phyloP scores from a whole-genome alignment of 495 filamentous ascomycete genomes.

The Xylaria castorea region DNA sequence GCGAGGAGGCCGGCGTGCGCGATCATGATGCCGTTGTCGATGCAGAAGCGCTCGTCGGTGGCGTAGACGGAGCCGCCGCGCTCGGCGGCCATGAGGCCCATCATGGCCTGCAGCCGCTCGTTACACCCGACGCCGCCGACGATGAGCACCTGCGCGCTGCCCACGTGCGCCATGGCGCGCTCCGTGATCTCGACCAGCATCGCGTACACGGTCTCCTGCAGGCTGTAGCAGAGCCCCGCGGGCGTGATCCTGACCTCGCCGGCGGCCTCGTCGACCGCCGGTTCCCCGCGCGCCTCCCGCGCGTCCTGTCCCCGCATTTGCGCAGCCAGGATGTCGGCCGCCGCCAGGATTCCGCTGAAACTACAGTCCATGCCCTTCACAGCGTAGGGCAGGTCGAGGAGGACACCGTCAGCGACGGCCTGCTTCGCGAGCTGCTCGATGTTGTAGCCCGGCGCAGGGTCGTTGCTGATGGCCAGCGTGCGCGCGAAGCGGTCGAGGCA shows the following conservation, averaged over 20 bases:
- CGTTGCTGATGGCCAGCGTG: constrained; percentile 87
- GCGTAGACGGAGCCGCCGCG: constrained; percentile 90
- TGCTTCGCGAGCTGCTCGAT: constrained; percentile 95
- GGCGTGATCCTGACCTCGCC: constrained; percentile 61
- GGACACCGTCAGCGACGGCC: constrained; percentile 55
- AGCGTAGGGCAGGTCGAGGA: constrained; percentile 91
- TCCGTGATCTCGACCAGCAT: constrained; percentile 99
- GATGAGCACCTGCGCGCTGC: constrained; percentile 86
- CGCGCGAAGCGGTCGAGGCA: constrained; percentile 96
- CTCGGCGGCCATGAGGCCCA: constrained; percentile 93
- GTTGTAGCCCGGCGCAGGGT: constrained; percentile 96
- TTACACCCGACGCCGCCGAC: constrained; percentile 99
- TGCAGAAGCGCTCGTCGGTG: constrained; percentile 96
- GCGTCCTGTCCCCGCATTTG: constrained; percentile 57
- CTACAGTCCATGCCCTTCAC: constrained; percentile 99
- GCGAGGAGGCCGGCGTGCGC: constrained; percentile 92
- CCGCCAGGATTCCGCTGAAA: constrained; percentile 88
- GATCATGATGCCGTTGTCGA: constrained; percentile 99
- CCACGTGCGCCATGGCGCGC: constrained; percentile 97
- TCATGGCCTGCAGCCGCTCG: constrained; percentile 96
- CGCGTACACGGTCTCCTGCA: constrained; percentile 93
- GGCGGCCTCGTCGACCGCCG: constrained; percentile 30
- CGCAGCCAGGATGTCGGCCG: constrained; percentile 77
- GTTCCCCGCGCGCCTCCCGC: constrained; percentile 48
- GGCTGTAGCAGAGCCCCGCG: constrained; percentile 90